These are phyloP conservation scores for Quercus robur DNA, from an alignment of 306 rosid species.

Conservation along the genomic window DNA sequence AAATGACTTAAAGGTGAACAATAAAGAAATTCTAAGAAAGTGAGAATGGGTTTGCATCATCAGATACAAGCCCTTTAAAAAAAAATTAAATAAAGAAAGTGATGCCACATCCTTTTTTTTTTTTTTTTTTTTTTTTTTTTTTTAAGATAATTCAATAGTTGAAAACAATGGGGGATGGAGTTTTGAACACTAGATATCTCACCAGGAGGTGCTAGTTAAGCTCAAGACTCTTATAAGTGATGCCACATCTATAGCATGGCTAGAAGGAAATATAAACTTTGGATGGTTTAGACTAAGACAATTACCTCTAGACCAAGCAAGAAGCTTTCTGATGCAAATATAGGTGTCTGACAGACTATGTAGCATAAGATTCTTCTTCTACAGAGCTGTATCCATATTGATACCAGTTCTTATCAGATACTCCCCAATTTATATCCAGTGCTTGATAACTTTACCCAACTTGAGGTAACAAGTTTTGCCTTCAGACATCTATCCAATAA, in stretches of 20 bases:
- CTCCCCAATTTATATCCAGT: neutral
- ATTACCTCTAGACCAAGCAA: too few relatives aligned
- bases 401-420: neutral
- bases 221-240: neutral
- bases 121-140: too few relatives aligned
- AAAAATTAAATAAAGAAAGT: neutral
- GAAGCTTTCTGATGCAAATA: too few relatives aligned
- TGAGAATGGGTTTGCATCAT: neutral
- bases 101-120: neutral
- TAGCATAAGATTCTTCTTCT: neutral
- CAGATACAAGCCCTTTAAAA: neutral
- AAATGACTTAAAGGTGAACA: neutral
- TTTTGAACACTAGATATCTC: too few relatives aligned
- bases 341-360: neutral
- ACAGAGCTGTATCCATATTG: neutral
- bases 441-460: neutral
- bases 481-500: neutral
- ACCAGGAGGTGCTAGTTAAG: too few relatives aligned
- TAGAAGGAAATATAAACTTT: too few relatives aligned
- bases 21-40: neutral
- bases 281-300: too few relatives aligned
- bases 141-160: too few relatives aligned
- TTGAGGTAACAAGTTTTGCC: neutral
- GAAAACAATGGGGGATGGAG: too few relatives aligned
- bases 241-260: too few relatives aligned